These are phyloP conservation scores for Fusarium compactum DNA, from an alignment of 2,329 filamentous ascomycete genomes.

Conservation along the genomic window DNA sequence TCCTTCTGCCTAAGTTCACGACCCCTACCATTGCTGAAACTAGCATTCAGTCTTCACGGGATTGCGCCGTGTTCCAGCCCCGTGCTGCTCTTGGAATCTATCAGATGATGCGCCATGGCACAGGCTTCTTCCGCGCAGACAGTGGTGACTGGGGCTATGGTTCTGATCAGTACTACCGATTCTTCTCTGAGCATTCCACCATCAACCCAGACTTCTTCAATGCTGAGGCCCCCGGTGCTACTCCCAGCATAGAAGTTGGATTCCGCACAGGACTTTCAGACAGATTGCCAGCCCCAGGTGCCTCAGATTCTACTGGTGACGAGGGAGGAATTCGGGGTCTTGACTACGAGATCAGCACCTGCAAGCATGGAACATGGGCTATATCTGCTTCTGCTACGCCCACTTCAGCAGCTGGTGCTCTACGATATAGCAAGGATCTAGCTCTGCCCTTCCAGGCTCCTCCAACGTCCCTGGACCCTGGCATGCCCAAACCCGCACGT, in stretches of 20 bases:
- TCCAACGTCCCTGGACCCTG: slow-evolving; percentile 20
- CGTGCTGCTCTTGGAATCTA: slow-evolving; percentile 52
- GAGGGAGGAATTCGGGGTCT: slow-evolving; percentile 55
- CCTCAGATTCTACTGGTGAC: slow-evolving; percentile 29
- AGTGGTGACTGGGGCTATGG: slow-evolving; percentile 56
- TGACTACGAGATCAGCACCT: slow-evolving; percentile 47
- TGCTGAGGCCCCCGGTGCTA: slow-evolving; percentile 46
- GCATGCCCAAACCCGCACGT: slow-evolving; percentile 46
- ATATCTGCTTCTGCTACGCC: slow-evolving; percentile 51
- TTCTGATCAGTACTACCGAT: slow-evolving; percentile 48
- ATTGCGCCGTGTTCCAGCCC: slow-evolving; percentile 41
- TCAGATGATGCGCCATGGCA: slow-evolving; percentile 51
- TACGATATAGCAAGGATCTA: slow-evolving; percentile 52
- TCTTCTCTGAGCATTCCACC: slow-evolving; percentile 51
- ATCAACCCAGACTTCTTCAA: slow-evolving; percentile 49
- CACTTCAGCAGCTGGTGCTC: slow-evolving; percentile 50
- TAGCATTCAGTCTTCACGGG: slow-evolving; percentile 46
- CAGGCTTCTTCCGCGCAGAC: slow-evolving; percentile 56
- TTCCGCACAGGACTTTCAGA: slow-evolving; percentile 50
- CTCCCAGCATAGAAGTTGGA: slow-evolving; percentile 58
- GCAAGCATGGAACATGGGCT: slow-evolving; percentile 56
- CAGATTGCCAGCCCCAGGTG: slow-evolving; percentile 21
- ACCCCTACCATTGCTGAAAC: slow-evolving; percentile 55
- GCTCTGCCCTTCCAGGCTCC: slow-evolving; percentile 45
- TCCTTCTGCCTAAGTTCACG: slow-evolving; percentile 46